Conservation (phyloP, 2,329 filamentous ascomycete genomes). For the Colletotrichum liriopes region DNA sequence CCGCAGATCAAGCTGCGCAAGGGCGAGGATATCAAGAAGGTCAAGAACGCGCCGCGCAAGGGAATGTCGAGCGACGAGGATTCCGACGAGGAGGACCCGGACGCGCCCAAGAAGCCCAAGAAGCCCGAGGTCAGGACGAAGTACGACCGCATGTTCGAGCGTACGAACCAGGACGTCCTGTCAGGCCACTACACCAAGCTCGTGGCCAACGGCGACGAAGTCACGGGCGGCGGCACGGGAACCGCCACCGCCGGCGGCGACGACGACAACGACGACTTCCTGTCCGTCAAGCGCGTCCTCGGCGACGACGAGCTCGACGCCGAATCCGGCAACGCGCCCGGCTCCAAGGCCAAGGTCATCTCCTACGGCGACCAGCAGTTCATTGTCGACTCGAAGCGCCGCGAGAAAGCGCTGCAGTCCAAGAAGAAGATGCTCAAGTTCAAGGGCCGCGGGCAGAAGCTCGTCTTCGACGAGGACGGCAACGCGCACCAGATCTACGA, state of each 20-base stretch:
- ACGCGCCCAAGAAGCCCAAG: conserved; percentile 70
- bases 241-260: conserved; percentile 56
- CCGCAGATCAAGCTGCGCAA: conserved; percentile 95
- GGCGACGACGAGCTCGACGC: conserved; percentile 76
- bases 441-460: conserved; percentile 87
- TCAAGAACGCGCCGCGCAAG: conserved; percentile 87
- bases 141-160: conserved; percentile 98
- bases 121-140: conserved; percentile 88
- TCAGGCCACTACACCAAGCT: conserved; percentile 95
- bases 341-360: conserved; percentile 71
- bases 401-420: conserved; percentile 93
- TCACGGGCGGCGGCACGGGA: conserved; percentile 18
- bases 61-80: conserved; percentile 76
- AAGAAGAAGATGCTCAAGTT: conserved; percentile 96
- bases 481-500: conserved; percentile 89
- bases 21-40: conserved; percentile 86
- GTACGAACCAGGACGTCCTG: conserved; percentile 94
- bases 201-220: conserved; percentile 71
- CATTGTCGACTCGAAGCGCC: conserved; percentile 92
- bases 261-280: conserved; percentile 84
- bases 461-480: conserved; percentile 94
- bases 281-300: conserved; percentile 91
- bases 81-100: conserved; percentile 63
- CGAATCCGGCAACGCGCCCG: conserved; percentile 59
- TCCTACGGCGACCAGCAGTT: conserved; percentile 80